Percentiles rank a stretch among this genome's conserved stretches.
Evolutionary conservation across 345 rosid species (phyloP).

Genomic region (Mercurialis annua): DNA sequence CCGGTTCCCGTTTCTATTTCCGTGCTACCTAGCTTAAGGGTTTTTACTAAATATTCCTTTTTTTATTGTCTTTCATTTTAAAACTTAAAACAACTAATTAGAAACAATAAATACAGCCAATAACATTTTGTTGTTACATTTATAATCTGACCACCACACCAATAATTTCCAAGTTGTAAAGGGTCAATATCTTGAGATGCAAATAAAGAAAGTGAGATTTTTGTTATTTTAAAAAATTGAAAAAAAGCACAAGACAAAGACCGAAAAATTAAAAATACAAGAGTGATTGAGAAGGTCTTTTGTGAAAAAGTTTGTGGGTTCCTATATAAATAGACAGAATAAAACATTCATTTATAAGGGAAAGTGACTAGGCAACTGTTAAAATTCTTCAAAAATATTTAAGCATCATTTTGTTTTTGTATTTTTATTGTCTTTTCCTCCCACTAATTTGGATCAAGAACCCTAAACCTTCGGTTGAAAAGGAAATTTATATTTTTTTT

Average conservation of each 20-base stretch:
- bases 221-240: neutral
- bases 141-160: neutral
- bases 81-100: too few species aligned
- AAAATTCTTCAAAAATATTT: neutral
- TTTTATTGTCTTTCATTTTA: too few species aligned
- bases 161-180: neutral
- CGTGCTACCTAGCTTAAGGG: too few species aligned
- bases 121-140: neutral
- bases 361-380: neutral
- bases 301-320: neutral
- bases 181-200: neutral
- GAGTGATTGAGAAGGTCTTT: neutral
- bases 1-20: too few species aligned
- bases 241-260: neutral
- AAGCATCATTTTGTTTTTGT: too few species aligned
- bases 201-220: neutral
- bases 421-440: neutral
- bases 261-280: neutral
- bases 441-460: neutral
- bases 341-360: neutral
- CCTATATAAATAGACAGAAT: neutral
- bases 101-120: neutral
- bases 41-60: too few species aligned
- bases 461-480: neutral
- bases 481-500: neutral